Percentiles rank a stretch among this genome's conserved stretches.
phyloP scores from a whole-genome alignment of 2,329 filamentous ascomycete species.

The Xylariaceae sp. region DNA sequence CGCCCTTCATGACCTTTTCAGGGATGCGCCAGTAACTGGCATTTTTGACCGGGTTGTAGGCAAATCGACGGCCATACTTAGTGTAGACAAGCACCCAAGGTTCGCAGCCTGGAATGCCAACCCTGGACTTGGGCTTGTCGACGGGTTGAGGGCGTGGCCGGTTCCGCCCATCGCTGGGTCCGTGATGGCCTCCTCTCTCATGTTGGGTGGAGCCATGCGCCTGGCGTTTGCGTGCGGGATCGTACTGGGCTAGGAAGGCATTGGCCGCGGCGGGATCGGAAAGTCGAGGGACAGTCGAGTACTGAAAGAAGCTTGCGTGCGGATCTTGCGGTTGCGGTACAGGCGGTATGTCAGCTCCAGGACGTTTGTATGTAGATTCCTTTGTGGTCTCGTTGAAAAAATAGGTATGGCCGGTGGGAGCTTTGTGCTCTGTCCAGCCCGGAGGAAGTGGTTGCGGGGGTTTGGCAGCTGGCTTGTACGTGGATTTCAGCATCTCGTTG shows the following conservation, averaged over 20 bases:
- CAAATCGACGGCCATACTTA: slow-evolving; percentile 86
- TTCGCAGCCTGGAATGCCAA: slow-evolving; percentile 77
- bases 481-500: slow-evolving; percentile 72
- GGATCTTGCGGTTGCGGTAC: slow-evolving; percentile 34
- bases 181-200: slow-evolving; percentile 51
- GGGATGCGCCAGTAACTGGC: slow-evolving; percentile 96
- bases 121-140: slow-evolving; percentile 82
- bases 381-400: slow-evolving; percentile 86
- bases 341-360: slow-evolving; percentile 47
- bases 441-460: slow-evolving; percentile 67
- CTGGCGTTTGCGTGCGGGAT: slow-evolving; percentile 47
- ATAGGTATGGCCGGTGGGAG: slow-evolving; percentile 84
- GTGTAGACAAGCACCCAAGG: slow-evolving; percentile 95
- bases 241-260: slow-evolving; percentile 64
- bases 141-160: slow-evolving; percentile 70
- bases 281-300: slow-evolving; percentile 50
- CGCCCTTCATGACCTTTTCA: slow-evolving; percentile 80
- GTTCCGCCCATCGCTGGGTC: slow-evolving; percentile 60
- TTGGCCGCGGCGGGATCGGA: slow-evolving; percentile 64
- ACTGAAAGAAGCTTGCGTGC: slow-evolving; percentile 49
- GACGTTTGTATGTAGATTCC: slow-evolving; percentile 84
- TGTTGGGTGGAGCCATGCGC: slow-evolving; percentile 41
- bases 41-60: slow-evolving; percentile 84
- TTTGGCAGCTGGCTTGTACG: slow-evolving; percentile 65
- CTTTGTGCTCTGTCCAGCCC: slow-evolving; percentile 93